These are phyloP conservation scores for Mycena galericulata DNA, from an alignment of 768 basidiomycete genomes.

Conservation along the genomic window DNA sequence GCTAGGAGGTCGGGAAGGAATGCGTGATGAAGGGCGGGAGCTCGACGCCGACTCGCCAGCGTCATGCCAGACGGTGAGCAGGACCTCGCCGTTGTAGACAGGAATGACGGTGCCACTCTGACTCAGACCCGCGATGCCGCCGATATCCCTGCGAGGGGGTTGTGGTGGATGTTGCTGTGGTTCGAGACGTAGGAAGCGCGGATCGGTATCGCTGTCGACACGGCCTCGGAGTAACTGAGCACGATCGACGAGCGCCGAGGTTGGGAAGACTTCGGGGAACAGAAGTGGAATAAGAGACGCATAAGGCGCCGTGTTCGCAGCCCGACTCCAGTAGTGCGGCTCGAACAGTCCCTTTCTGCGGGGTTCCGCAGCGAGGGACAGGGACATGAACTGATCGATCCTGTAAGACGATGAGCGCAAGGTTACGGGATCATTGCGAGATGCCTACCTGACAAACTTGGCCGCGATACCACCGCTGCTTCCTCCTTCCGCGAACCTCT, in stretches of 20 bases:
- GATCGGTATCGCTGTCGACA: slow-evolving; percentile 76
- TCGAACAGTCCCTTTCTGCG: slow-evolving; percentile 81
- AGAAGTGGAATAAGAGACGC: slow-evolving; percentile 73
- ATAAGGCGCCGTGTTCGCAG: slow-evolving; percentile 50
- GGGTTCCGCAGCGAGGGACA: slow-evolving; percentile 82
- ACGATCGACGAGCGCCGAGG: slow-evolving; percentile 76
- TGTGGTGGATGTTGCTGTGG: slow-evolving; percentile 49
- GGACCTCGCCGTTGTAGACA: slow-evolving; percentile 79
- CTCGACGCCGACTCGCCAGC: slow-evolving; percentile 54
- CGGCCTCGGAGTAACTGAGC: slow-evolving; percentile 72
- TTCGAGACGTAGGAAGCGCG: slow-evolving; percentile 70
- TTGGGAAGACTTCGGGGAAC: slow-evolving; percentile 81
- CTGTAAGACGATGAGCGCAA: slow-evolving; percentile 48
- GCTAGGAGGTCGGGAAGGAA: slow-evolving; percentile 79
- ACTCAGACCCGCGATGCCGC: slow-evolving; percentile 54
- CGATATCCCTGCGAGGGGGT: slow-evolving; percentile 47
- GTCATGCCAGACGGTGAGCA: slow-evolving; percentile 73
- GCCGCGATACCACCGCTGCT: slow-evolving; percentile 55
- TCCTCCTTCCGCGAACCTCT: slow-evolving; percentile 55
- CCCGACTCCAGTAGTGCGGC: slow-evolving; percentile 78
- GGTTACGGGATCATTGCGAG: not conserved
- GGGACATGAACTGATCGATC: slow-evolving; percentile 81
- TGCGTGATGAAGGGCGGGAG: slow-evolving; percentile 70
- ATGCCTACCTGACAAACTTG: slow-evolving; percentile 73
- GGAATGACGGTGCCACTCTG: slow-evolving; percentile 78